These are phyloP conservation scores for Olyra latifolia DNA, from an alignment of 176 grass and related monocot genomes.

Conservation along the genomic window DNA sequence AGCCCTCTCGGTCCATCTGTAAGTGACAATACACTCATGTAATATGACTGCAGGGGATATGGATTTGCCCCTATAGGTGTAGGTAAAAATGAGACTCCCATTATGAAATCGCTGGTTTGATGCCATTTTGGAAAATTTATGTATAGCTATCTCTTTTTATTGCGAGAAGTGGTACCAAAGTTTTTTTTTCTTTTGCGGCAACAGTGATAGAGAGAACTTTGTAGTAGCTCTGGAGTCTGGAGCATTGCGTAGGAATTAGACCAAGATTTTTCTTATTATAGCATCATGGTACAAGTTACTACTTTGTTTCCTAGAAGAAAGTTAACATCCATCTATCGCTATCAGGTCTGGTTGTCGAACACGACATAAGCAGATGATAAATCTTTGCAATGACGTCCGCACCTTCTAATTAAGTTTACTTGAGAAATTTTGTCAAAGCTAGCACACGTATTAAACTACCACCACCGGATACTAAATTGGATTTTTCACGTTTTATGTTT, in stretches of 20 bases:
- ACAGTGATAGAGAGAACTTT: not conserved
- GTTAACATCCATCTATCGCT: not conserved
- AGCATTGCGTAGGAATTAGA: not conserved
- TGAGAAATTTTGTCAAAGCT: not conserved
- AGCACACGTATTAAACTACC: not conserved
- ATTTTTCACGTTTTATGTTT: not conserved
- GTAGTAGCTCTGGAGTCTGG: not conserved
- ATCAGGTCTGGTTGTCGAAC: not conserved
- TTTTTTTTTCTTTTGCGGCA: not conserved
- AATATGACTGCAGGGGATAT: too few relatives aligned
- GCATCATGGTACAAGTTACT: not conserved
- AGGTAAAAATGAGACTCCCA: too few relatives aligned
- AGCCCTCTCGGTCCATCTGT: too few relatives aligned
- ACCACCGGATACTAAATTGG: not conserved
- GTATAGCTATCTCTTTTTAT: not conserved
- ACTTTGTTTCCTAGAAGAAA: not conserved
- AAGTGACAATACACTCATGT: too few relatives aligned
- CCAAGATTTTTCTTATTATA: not conserved
- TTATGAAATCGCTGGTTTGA: too few relatives aligned
- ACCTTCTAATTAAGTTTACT: not conserved
- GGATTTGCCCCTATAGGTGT: too few relatives aligned
- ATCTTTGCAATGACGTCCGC: slow-evolving; percentile 7
- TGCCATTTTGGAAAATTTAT: not conserved
- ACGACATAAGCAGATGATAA: not conserved
- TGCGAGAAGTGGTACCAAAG: not conserved